Conservation (phyloP, 768 basidiomycete species). For the Floccularia luteovirens region DNA sequence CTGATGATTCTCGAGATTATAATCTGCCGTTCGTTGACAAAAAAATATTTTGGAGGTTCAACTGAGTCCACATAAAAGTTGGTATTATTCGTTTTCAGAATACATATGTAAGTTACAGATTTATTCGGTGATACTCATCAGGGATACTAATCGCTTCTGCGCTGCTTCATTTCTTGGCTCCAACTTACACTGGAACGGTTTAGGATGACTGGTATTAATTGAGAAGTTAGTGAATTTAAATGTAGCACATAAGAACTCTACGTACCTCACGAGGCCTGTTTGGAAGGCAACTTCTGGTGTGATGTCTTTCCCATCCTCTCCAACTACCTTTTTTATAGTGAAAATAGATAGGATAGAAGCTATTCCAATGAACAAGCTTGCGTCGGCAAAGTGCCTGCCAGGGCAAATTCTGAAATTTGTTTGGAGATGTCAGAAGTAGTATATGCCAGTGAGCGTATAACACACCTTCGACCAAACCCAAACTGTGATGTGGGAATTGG, state of each 20-base stretch:
- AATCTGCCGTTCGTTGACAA: too few species aligned
- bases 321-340: slow-evolving; percentile 20
- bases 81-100: too few species aligned
- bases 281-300: slow-evolving; percentile 16
- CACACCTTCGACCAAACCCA: background rate
- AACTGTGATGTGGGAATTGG: background rate
- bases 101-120: too few species aligned
- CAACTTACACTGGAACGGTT: background rate
- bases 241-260: background rate
- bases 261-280: slow-evolving; percentile 24
- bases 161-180: background rate
- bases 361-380: slow-evolving; percentile 22
- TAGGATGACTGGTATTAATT: background rate
- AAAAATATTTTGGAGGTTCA: too few species aligned
- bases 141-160: too few species aligned
- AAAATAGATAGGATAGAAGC: slow-evolving; percentile 24
- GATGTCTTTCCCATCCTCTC: slow-evolving; percentile 9
- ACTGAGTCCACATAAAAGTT: too few species aligned
- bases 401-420: slow-evolving; percentile 9
- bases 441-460: background rate
- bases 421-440: background rate
- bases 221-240: background rate
- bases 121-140: too few species aligned
- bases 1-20: too few species aligned
- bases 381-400: slow-evolving; percentile 25